These are phyloP conservation scores for Tuber calosporum DNA, from an alignment of 495 filamentous ascomycete genomes.

Conservation along the genomic window DNA sequence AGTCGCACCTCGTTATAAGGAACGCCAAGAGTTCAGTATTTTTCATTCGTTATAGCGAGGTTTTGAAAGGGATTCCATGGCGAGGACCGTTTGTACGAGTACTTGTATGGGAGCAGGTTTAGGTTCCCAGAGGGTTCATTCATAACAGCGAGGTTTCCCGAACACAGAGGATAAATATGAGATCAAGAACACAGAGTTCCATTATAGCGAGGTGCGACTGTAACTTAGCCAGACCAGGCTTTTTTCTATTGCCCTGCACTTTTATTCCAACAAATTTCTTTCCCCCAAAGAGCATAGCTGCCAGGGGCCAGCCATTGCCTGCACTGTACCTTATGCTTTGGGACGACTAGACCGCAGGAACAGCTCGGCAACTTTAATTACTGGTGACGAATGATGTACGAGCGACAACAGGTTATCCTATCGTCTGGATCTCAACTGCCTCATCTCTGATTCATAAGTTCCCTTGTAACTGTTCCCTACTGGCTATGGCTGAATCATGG, in stretches of 20 bases:
- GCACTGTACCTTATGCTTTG: background rate
- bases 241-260: background rate
- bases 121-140: no score
- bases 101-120: no score
- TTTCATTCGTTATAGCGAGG: no score
- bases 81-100: no score
- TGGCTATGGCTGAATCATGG: slow-evolving; percentile 1
- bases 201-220: no score
- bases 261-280: background rate
- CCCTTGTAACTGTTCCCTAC: background rate
- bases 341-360: background rate
- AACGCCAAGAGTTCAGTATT: no score
- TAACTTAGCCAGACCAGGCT: background rate
- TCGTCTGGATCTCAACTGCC: background rate
- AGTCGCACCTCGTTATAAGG: no score
- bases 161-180: no score
- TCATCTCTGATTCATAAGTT: background rate
- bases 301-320: background rate
- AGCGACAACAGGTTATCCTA: background rate
- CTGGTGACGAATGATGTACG: background rate
- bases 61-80: no score
- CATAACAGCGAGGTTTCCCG: no score
- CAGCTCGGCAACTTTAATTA: background rate
- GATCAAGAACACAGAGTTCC: no score
- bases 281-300: background rate